Percentiles rank a stretch among this genome's conserved stretches.
Evolutionary conservation across 768 basidiomycete genomes (phyloP).

Genomic region (Lenzites betulinus): DNA sequence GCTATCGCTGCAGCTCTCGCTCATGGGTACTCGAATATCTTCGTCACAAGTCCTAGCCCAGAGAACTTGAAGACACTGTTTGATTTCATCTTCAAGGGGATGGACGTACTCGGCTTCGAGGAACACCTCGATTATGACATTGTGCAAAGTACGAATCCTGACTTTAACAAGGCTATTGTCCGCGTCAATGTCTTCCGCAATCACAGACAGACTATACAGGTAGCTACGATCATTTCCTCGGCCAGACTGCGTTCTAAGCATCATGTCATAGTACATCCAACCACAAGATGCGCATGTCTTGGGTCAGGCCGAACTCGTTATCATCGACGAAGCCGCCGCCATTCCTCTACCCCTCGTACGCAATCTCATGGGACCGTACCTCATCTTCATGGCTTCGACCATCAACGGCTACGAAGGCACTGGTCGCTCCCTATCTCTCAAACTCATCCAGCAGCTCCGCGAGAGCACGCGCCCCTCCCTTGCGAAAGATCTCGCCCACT

Average conservation of each 20-base stretch:
- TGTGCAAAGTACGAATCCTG: conserved; percentile 90
- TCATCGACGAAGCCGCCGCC: conserved; percentile 98
- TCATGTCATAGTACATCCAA: conserved; percentile 79
- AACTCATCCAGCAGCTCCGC: conserved; percentile 94
- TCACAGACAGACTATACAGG: conserved; percentile 96
- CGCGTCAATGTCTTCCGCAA: conserved; percentile 91
- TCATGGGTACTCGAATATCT: conserved; percentile 96
- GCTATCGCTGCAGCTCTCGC: conserved; percentile 91
- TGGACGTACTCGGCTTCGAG: conserved; percentile 93
- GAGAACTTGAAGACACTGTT: conserved; percentile 98
- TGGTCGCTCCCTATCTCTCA: conserved; percentile 96
- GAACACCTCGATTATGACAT: conserved; percentile 99
- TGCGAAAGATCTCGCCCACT: conserved; percentile 54
- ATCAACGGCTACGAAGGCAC: conserved; percentile 99
- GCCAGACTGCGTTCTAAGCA: too few species aligned
- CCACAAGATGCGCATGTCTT: conserved; percentile 97
- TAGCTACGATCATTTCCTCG: conserved; percentile 32
- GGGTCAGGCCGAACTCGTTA: conserved; percentile 94
- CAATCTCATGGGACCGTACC: conserved; percentile 92
- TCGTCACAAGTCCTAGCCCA: conserved; percentile 95
- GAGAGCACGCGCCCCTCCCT: conserved; percentile 85
- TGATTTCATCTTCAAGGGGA: conserved; percentile 95
- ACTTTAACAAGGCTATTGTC: conserved; percentile 94
- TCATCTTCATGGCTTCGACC: conserved; percentile 98
- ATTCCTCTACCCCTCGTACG: conserved; percentile 96